Evolutionary conservation across 768 basidiomycete genomes (phyloP), one percentile per base, ranked within the genome.

Genomic region (Kwoniella heveanensis): DNA sequence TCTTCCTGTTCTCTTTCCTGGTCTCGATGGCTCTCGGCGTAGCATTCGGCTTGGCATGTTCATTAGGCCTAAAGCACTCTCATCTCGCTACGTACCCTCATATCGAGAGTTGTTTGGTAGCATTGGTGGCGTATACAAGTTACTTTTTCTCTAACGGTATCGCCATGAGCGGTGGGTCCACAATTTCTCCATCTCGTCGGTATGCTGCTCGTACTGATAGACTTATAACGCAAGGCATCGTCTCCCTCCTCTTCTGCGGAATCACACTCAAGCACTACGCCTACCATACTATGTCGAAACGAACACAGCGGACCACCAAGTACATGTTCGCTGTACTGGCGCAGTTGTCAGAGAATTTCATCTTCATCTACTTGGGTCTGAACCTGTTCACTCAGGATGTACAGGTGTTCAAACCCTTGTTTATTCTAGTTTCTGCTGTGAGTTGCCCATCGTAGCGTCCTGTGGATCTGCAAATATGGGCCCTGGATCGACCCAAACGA

Each of bases 261-360:
- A 96, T 99, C 78, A 99, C 96, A 2, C 85, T 99, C 71, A 99
- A 99, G 81, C 96, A 99, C 78, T 98, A 99, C 76, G 96, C 95
- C n/a, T 98, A 96, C 78, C 96, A 97, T 82, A 98, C 93, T 55
- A 99, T 99, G 96, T 95, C 92, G 10, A 87, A 86, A 26, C 86
- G 91, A 57, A 97, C 96, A 0, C 96, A 98, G 77, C 86, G 90
- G 49, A 89, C 93, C 13, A 91, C 88, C 27, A 94, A 95, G 80
- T 96, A 94, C 83, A 91, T 97, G 63, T 99, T 98, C 82, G 88
- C 88, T 9, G 91, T 90, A 0, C 88, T 97, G 54, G 92, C 96
- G 0, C 90, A 93, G 74, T 86, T 99, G 27, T 91, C 91, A 26
- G 96, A 99, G 82, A 98, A 98, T 79, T 99, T 98, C 79, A 98